phyloP scores from a whole-genome alignment of 352 stramenopile genomes.

The Phytophthora hibernalis region DNA sequence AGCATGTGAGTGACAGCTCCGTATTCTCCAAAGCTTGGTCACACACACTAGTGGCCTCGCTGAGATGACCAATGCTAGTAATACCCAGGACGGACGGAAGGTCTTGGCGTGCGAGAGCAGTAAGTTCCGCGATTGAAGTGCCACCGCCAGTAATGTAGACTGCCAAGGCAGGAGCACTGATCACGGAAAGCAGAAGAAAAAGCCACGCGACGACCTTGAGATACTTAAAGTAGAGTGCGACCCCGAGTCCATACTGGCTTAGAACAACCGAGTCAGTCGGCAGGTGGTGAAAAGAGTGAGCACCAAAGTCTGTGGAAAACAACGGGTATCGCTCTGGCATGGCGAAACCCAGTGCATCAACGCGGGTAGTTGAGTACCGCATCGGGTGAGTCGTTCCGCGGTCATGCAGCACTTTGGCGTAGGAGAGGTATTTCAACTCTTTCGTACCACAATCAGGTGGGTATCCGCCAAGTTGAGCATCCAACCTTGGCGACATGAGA shows the following conservation, averaged over 20 bases:
- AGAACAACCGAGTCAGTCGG: constrained; percentile 80
- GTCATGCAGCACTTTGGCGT: constrained; percentile 77
- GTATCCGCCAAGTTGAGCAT: constrained; percentile 75
- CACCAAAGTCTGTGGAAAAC: constrained; percentile 76
- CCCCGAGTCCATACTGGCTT: constrained; percentile 79
- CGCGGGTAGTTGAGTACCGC: constrained; percentile 65
- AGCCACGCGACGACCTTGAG: constrained; percentile 88
- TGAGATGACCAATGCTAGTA: constrained; percentile 84
- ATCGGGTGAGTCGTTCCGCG: constrained; percentile 78
- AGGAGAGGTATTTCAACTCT: constrained; percentile 81
- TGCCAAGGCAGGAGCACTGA: constrained; percentile 64
- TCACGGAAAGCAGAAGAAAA: constrained; percentile 76
- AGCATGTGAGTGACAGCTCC: constrained; percentile 65
- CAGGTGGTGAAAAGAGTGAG: constrained; percentile 75
- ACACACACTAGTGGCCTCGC: constrained; percentile 69
- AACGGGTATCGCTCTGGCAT: constrained; percentile 65
- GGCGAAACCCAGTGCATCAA: constrained; percentile 62
- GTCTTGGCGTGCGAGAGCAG: constrained; percentile 72
- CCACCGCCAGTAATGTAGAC: constrained; percentile 78
- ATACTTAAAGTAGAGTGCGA: constrained; percentile 89
- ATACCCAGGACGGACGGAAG: constrained; percentile 72
- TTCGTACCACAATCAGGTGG: constrained; percentile 78
- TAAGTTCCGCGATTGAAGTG: constrained; percentile 61
- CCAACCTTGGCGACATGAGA: constrained; percentile 49
- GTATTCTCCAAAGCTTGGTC: constrained; percentile 64